A percentile compares a stretch with the other conserved stretches of the same genome.
Conservation (phyloP, 441 rosid genomes). For the Mallotus repandus region DNA sequence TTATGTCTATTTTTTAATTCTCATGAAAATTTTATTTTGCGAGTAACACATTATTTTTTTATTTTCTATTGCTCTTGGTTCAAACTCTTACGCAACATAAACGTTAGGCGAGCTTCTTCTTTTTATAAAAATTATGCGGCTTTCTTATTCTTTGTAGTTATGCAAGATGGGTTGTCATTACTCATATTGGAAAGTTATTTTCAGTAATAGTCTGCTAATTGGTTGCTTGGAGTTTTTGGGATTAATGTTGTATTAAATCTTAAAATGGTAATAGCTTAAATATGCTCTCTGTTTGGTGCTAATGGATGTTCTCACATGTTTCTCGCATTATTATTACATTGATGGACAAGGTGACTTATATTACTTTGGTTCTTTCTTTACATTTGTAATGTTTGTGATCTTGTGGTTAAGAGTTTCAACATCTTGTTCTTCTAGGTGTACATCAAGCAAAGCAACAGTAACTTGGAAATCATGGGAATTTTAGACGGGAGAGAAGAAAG, state of each 20-base stretch:
- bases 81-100: background rate
- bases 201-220: no score
- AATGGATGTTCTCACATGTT: background rate
- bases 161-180: background rate
- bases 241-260: background rate
- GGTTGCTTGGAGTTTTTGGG: background rate
- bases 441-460: constrained; percentile 40
- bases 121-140: background rate
- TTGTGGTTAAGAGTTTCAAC: background rate
- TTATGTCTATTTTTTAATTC: background rate
- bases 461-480: constrained; percentile 34
- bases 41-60: background rate
- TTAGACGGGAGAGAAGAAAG: no score
- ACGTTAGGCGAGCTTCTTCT: background rate
- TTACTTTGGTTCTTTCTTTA: background rate
- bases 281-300: background rate
- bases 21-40: background rate
- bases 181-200: no score
- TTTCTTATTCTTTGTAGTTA: background rate
- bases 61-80: background rate
- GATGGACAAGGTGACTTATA: background rate
- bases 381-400: no score
- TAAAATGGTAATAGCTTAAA: background rate
- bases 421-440: constrained; percentile 51
- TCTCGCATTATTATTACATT: background rate